Conservation (phyloP, 345 rosid genomes). For the Erodium maritimum region DNA sequence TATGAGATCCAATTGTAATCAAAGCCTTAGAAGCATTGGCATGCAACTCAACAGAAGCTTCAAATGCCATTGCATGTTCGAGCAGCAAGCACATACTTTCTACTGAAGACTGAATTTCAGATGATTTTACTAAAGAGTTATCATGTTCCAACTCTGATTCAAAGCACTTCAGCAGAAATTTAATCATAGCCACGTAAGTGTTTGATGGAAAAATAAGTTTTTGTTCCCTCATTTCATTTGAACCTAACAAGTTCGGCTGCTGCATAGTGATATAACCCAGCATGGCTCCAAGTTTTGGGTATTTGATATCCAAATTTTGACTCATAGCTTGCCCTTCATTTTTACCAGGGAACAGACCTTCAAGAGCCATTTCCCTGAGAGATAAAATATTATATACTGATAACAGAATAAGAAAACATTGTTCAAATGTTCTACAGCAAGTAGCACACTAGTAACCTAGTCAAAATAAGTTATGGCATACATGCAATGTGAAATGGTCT, state of each 20-base stretch:
- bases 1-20: constrained; percentile 59
- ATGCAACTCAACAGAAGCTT: constrained; percentile 78
- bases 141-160: constrained; percentile 55
- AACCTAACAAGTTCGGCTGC: constrained; percentile 58
- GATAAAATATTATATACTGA: constrained; percentile 3
- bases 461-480: background rate
- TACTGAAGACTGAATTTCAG: constrained; percentile 52
- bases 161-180: constrained; percentile 73
- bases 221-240: constrained; percentile 58
- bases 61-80: constrained; percentile 81
- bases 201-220: constrained; percentile 69
- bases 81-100: constrained; percentile 58
- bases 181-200: constrained; percentile 64
- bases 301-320: constrained; percentile 35
- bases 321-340: constrained; percentile 28
- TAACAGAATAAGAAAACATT: constrained; percentile 4
- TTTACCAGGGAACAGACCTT: constrained; percentile 63
- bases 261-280: constrained; percentile 63
- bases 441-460: background rate
- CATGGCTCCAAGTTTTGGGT: constrained; percentile 67
- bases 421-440: background rate
- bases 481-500: background rate
- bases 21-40: constrained; percentile 70
- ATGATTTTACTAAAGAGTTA: constrained; percentile 37
- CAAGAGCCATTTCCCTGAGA: constrained; percentile 75